phyloP scores from a whole-genome alignment of 257 asterid species.

The Linaria vulgaris region DNA sequence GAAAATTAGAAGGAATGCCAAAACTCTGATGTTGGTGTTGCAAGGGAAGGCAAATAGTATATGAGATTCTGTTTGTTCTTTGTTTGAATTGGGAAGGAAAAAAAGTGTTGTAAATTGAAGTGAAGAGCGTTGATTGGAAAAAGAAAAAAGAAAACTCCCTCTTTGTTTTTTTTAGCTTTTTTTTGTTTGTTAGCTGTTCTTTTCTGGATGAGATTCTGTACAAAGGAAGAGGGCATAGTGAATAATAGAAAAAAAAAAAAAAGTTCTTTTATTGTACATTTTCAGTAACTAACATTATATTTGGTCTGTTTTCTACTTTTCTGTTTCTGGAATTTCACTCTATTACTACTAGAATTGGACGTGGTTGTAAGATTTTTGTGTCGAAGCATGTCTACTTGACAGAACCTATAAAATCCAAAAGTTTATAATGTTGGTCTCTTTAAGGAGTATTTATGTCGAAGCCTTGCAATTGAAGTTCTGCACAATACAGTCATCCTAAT shows the following conservation, averaged over 20 bases:
- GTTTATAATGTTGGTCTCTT: too few relatives aligned
- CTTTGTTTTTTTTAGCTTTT: conserved; percentile 25
- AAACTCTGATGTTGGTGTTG: conserved; percentile 66
- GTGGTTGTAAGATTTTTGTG: too few relatives aligned
- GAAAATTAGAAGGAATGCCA: conserved; percentile 80
- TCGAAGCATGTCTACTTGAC: too few relatives aligned
- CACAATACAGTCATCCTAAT: too few relatives aligned
- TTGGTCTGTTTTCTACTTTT: conserved; percentile 21
- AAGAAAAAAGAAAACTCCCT: not conserved
- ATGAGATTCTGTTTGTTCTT: conserved; percentile 28
- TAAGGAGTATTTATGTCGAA: too few relatives aligned
- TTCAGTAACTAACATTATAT: conserved; percentile 21
- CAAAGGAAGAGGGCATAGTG: conserved; percentile 40
- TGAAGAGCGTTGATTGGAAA: not conserved
- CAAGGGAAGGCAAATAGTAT: conserved; percentile 49
- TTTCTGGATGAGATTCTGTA: conserved; percentile 25
- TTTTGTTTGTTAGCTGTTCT: conserved; percentile 22
- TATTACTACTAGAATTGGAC: not conserved
- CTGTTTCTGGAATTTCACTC: conserved; percentile 11
- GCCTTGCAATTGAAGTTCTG: too few relatives aligned
- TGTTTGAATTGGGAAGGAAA: not conserved
- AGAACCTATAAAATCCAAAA: too few relatives aligned
- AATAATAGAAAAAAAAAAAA: conserved; percentile 8
- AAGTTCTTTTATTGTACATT: conserved; percentile 43
- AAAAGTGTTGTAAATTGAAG: conserved; percentile 8